Evolutionary conservation across 2,329 filamentous ascomycete genomes (phyloP).

Genomic region (Exophiala spinifera): DNA sequence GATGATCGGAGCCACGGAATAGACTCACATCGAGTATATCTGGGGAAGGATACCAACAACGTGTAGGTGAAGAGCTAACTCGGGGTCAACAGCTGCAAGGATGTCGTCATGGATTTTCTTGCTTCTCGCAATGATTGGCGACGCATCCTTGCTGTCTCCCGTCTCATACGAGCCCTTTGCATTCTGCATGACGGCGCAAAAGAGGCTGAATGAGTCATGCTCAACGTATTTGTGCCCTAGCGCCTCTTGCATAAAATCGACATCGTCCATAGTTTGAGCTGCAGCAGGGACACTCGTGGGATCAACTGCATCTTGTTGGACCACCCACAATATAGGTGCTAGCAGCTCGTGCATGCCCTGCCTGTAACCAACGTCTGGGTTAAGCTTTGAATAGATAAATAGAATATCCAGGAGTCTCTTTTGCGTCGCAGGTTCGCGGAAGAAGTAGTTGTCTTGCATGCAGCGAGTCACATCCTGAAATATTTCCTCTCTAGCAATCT

Average conservation of each 20-base stretch:
- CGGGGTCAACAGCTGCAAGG: conserved; percentile 74
- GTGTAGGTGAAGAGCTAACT: conserved; percentile 74
- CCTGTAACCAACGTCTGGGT: conserved; percentile 84
- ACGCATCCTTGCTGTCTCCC: conserved; percentile 50
- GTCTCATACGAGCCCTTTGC: conserved; percentile 86
- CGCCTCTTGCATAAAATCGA: conserved; percentile 57
- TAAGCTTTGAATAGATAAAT: conserved; percentile 91
- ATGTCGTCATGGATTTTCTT: conserved; percentile 81
- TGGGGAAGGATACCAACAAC: conserved; percentile 89
- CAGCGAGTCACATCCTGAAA: conserved; percentile 88
- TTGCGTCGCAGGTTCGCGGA: conserved; percentile 76
- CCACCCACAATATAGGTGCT: conserved; percentile 80
- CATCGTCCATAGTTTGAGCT: conserved; percentile 40
- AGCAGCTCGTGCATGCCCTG: conserved; percentile 98
- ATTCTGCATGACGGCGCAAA: conserved; percentile 81
- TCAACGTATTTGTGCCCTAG: conserved; percentile 75
- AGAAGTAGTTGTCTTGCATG: conserved; percentile 86
- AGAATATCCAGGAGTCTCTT: conserved; percentile 80
- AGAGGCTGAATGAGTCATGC: conserved; percentile 85
- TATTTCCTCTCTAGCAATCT: conserved; percentile 81
- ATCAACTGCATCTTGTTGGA: conserved; percentile 77
- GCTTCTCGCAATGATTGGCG: conserved; percentile 80
- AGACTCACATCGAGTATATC: conserved; percentile 81
- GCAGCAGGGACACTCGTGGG: conserved; percentile 36
- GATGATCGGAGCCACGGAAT: background rate